Evolutionary conservation across 768 basidiomycete species (phyloP), one percentile per base, ranked within the genome.

Genomic region (Wakefieldia striispora): DNA sequence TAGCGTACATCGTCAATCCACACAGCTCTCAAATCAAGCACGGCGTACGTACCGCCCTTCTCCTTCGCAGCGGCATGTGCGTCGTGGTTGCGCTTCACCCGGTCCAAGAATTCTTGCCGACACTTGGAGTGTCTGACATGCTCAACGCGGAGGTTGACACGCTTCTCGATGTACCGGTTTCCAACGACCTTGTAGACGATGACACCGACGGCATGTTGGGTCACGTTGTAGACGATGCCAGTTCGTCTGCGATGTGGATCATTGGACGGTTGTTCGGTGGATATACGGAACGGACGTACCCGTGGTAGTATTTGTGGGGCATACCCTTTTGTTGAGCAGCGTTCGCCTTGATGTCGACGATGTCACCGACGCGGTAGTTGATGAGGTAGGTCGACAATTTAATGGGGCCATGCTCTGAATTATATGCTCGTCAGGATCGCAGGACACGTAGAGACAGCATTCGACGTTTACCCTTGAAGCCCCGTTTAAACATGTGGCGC

Each of bases 261-360:
- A 21, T 54, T 26, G 50, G 42, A 45, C 21, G n/a, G 39, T 17
- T 12, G n/a, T 16, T 45, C 43, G 47, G 51, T 8, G 23, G 33
- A 31, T 43, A 34, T 11, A 43, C 21, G 31, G 3, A 43, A 21
- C 23, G 37, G 34, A 83, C 91, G 61, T 56, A 94, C 93, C 91
- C 92, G 63, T 94, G 92, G 80, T 94, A 94, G 82, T 81, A 95
- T 76, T 97, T 97, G 81, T 97, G 95, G 71, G 95, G 95, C 93
- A 98, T 97, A 73, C 97, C 97, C 88, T 95, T 95, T 84, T 99
- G 97, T 75, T 97, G 91, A 38, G 97, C 91, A 52, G 95, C 83
- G 68, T 99, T 98, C 60, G 95, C 95, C 79, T 97, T 97, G 83
- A 99, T 98, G 77, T 99, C 97, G 63, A 99, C 97, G 62, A 98